Evolutionary conservation across 352 stramenopile species (phyloP).

Genomic region (Paralagenidium karlingii): DNA sequence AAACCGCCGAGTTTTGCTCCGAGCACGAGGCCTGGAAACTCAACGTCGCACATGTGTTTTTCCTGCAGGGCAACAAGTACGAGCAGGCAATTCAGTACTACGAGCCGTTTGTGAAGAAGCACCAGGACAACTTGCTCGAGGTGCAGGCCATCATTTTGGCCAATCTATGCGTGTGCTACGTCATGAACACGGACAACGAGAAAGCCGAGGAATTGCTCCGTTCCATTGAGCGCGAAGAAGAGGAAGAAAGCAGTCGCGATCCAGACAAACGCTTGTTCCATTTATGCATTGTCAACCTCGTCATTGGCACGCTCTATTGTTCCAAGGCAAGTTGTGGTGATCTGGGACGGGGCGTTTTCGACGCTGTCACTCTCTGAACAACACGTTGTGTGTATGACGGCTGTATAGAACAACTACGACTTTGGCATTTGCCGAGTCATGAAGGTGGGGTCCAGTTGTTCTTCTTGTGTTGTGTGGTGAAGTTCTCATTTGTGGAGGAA

Average conservation of each 20-base stretch:
- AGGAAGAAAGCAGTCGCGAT: slow-evolving; percentile 77
- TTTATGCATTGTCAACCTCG: slow-evolving; percentile 96
- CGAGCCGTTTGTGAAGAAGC: slow-evolving; percentile 90
- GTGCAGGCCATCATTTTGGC: slow-evolving; percentile 94
- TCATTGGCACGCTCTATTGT: slow-evolving; percentile 97
- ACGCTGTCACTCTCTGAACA: neutral
- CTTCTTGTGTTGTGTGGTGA: neutral
- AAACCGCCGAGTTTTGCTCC: slow-evolving; percentile 92
- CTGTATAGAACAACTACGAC: slow-evolving; percentile 88
- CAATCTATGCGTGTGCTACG: slow-evolving; percentile 95
- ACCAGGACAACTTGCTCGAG: slow-evolving; percentile 85
- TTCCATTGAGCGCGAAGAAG: slow-evolving; percentile 92
- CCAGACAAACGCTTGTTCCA: slow-evolving; percentile 88
- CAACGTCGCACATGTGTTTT: slow-evolving; percentile 94
- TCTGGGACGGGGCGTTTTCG: no score
- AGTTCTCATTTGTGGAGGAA: no score
- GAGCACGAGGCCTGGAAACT: slow-evolving; percentile 93
- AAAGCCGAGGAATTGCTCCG: slow-evolving; percentile 92
- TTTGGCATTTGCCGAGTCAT: slow-evolving; percentile 93
- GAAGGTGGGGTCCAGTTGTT: no score
- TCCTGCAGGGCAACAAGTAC: slow-evolving; percentile 88
- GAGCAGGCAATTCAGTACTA: slow-evolving; percentile 90
- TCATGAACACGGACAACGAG: slow-evolving; percentile 96
- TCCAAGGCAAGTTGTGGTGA: slow-evolving; percentile 56
- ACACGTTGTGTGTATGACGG: neutral